Evolutionary conservation across 2,329 filamentous ascomycete genomes (phyloP), one percentile per base, ranked within the genome.

Genomic region (Penicillium sp.): DNA sequence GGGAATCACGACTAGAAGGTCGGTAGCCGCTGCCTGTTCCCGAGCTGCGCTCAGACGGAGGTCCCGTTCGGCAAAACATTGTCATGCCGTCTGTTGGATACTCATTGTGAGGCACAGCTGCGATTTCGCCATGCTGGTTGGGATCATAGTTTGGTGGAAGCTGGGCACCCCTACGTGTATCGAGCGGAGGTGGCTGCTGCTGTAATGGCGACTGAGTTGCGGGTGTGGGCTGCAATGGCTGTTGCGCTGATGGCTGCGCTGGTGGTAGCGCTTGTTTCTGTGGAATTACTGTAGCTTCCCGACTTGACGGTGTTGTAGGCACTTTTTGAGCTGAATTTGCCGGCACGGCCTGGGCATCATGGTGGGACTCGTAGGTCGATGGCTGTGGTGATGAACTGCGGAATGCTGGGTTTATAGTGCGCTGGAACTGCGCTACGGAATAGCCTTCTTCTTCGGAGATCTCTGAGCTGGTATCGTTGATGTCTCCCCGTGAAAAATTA

Each of bases 81-180:
- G 94, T 97, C 93, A 98, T 98, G 5, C 93, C 94, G 74, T 98
- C 94, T 76, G 90, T 87, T 0, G 94, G 93, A 74, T 97, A 97
- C 9, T 95, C 92, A 70, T 98, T 96, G 71, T 97, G 93, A 15
- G 94, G 93, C 3, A 96, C 86, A 15, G 87, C 79, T 4, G 88
- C 83, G 63, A 91, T 86, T 26, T 88, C 84, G 3, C 84, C 85
- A 69, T 86, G 85, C 66, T 93, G 88, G 62, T 88, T 86, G 56
- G 85, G 79, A 44, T 81, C 77, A 60, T 81, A 81, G 62, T 82
- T 82, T 5, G 79, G 79, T 35, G 80, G 79, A 15, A 78, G 67
- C 17, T 79, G 73, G 15, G 73, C 74, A 31, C 77, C 77, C 31
- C 77, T 74, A 30, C 78, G 75, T 60, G 78, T 67, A 61, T 79